phyloP scores from a whole-genome alignment of 257 asterid species.

The Ilex asprella region DNA sequence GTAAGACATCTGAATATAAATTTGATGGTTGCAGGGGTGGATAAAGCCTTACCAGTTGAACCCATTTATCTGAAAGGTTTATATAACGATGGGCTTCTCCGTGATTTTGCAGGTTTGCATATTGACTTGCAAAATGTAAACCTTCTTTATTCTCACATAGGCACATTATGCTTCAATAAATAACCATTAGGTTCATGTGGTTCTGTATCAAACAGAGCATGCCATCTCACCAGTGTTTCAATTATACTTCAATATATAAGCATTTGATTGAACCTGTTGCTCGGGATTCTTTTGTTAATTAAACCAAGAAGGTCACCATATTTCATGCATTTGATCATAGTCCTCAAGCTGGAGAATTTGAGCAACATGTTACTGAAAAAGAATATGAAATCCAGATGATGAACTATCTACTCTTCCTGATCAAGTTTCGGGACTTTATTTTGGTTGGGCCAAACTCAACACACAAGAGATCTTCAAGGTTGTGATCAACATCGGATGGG shows the following conservation, averaged over 20 bases:
- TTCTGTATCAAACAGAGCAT: too few relatives aligned
- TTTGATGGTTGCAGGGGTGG: constrained; percentile 51
- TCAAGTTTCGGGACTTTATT: constrained; percentile 68
- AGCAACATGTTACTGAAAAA: not conserved
- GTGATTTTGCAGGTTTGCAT: constrained; percentile 42
- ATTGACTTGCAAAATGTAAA: too few relatives aligned
- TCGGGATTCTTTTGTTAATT: too few relatives aligned
- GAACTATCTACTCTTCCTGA: constrained; percentile 40
- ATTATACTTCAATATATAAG: too few relatives aligned
- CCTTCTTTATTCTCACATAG: too few relatives aligned
- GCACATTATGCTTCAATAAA: too few relatives aligned
- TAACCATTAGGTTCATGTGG: too few relatives aligned
- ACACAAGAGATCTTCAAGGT: constrained; percentile 39
- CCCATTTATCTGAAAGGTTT: constrained; percentile 46
- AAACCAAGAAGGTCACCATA: too few relatives aligned
- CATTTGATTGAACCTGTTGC: too few relatives aligned
- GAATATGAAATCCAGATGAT: constrained; percentile 34
- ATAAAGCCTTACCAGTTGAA: constrained; percentile 53
- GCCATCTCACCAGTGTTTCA: too few relatives aligned
- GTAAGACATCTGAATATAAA: constrained; percentile 2
- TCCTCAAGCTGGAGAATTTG: too few relatives aligned
- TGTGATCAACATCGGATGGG: constrained; percentile 60
- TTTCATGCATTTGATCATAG: too few relatives aligned
- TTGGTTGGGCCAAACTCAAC: constrained; percentile 73
- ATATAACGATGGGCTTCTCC: constrained; percentile 46